A percentile compares a stretch with the other conserved stretches of the same genome.
Conservation (phyloP, 2,329 filamentous ascomycete genomes). For the Trichothecium sympodiale region DNA sequence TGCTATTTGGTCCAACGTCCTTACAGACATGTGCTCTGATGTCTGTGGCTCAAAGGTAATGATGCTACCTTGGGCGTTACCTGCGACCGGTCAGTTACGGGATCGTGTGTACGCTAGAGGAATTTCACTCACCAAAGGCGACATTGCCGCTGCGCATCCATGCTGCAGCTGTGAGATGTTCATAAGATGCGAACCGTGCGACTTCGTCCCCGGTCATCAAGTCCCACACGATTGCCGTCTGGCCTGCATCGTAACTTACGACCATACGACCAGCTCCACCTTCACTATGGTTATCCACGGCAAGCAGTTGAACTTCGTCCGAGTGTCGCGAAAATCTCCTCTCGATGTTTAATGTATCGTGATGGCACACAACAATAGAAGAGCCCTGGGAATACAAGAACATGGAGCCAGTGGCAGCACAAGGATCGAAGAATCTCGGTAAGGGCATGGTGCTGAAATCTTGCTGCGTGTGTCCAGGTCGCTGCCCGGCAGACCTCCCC, state of each 20-base stretch:
- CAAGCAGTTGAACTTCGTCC: conserved; percentile 73
- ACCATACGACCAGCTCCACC: conserved; percentile 73
- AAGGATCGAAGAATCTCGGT: conserved; percentile 64
- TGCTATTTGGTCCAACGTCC: conserved; percentile 84
- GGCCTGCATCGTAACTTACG: conserved; percentile 83
- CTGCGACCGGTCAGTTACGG: conserved; percentile 33
- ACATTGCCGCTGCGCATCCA: conserved; percentile 99
- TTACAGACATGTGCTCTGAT: conserved; percentile 80
- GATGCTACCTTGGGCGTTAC: conserved; percentile 84
- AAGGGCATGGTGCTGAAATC: conserved; percentile 41
- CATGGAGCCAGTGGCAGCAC: conserved; percentile 81
- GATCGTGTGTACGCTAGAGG: background rate
- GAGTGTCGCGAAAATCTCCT: conserved; percentile 73
- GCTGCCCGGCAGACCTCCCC: conserved; percentile 26
- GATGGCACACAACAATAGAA: conserved; percentile 76
- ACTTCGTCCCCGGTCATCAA: conserved; percentile 84
- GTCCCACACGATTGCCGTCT: conserved; percentile 95
- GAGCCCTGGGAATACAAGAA: conserved; percentile 81
- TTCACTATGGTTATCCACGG: conserved; percentile 86
- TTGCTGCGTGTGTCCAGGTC: conserved; percentile 10
- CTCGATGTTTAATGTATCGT: conserved; percentile 86
- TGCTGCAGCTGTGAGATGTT: conserved; percentile 69
- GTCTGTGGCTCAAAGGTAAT: conserved; percentile 91
- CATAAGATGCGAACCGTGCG: conserved; percentile 85
- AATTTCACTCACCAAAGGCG: conserved; percentile 65